A percentile compares a stretch with the other conserved stretches of the same genome.
phyloP scores from a whole-genome alignment of 2,329 filamentous ascomycete genomes.

The Phialemonium atrogriseum region DNA sequence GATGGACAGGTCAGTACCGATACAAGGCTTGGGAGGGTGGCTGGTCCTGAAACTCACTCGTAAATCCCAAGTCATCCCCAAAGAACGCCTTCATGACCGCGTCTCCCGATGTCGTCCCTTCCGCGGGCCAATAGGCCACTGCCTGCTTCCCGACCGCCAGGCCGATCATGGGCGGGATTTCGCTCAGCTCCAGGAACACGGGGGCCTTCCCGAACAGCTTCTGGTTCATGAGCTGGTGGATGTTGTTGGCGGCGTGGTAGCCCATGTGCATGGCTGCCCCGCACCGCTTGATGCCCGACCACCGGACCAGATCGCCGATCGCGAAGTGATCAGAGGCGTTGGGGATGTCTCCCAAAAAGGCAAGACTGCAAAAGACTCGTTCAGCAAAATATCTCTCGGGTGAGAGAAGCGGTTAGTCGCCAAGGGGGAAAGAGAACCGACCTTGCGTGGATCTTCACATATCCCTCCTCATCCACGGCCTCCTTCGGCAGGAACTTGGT shows the following conservation, averaged over 20 bases:
- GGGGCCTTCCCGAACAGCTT: slow-evolving; percentile 29
- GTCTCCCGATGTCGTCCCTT: slow-evolving; percentile 50
- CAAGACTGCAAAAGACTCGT: slow-evolving; percentile 30
- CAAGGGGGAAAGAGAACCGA: slow-evolving; percentile 22
- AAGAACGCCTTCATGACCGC: slow-evolving; percentile 59
- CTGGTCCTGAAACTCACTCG: slow-evolving; percentile 36
- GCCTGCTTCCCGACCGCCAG: slow-evolving; percentile 64
- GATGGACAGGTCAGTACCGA: slow-evolving; percentile 3
- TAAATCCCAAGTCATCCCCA: slow-evolving; percentile 57
- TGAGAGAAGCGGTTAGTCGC: slow-evolving; percentile 1
- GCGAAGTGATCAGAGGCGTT: slow-evolving; percentile 58
- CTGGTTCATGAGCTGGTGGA: slow-evolving; percentile 52
- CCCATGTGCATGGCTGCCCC: slow-evolving; percentile 70
- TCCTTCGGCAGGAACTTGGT: slow-evolving; percentile 52
- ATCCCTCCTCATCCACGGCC: slow-evolving; percentile 54
- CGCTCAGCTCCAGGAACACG: slow-evolving; percentile 38
- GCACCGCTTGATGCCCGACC: slow-evolving; percentile 74
- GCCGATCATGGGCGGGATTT: slow-evolving; percentile 59
- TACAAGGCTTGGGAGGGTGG: slow-evolving; percentile 3
- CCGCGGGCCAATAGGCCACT: slow-evolving; percentile 50
- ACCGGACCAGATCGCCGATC: slow-evolving; percentile 59
- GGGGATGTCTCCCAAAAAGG: slow-evolving; percentile 43
- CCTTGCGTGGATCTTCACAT: slow-evolving; percentile 53
- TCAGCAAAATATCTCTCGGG: too few relatives aligned
- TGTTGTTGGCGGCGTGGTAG: slow-evolving; percentile 56